Percentiles rank a stretch among this genome's conserved stretches.
These are phyloP conservation scores for Pyrus hybrid DNA, from an alignment of 331 rosid species.

Conservation along the genomic window DNA sequence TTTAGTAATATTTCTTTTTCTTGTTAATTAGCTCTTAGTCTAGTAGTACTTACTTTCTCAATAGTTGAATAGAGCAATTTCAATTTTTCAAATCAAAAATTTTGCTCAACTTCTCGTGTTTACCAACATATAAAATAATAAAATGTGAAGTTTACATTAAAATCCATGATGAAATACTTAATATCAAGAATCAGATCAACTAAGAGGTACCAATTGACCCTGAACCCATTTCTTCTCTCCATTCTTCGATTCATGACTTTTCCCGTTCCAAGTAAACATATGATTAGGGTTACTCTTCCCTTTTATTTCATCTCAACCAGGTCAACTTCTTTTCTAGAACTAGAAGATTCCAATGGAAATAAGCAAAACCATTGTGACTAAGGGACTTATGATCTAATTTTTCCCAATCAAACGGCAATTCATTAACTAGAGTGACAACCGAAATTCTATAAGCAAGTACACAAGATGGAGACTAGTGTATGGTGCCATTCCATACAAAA, in stretches of 20 bases:
- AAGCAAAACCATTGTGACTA: neutral
- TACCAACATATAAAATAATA: too few species aligned
- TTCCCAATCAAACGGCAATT: neutral
- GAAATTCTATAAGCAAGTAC: neutral
- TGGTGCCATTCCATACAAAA: neutral
- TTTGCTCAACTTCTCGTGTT: neutral
- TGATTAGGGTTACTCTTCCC: neutral
- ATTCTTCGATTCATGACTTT: too few species aligned
- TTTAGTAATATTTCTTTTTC: too few species aligned
- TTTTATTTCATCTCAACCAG: neutral
- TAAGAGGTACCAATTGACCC: too few species aligned
- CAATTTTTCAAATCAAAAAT: neutral
- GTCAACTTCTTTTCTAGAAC: neutral
- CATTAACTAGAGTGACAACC: neutral
- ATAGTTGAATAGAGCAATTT: neutral
- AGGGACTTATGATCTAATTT: neutral
- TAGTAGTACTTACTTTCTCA: too few species aligned
- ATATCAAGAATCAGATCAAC: too few species aligned
- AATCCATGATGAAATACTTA: too few species aligned
- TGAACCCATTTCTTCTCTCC: too few species aligned
- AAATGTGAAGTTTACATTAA: too few species aligned
- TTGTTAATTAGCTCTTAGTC: too few species aligned
- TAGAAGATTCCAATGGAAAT: neutral
- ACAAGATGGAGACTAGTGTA: neutral
- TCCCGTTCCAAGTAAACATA: too few species aligned